Conservation (phyloP, 2,329 filamentous ascomycete genomes). For the Capronia coronata region DNA sequence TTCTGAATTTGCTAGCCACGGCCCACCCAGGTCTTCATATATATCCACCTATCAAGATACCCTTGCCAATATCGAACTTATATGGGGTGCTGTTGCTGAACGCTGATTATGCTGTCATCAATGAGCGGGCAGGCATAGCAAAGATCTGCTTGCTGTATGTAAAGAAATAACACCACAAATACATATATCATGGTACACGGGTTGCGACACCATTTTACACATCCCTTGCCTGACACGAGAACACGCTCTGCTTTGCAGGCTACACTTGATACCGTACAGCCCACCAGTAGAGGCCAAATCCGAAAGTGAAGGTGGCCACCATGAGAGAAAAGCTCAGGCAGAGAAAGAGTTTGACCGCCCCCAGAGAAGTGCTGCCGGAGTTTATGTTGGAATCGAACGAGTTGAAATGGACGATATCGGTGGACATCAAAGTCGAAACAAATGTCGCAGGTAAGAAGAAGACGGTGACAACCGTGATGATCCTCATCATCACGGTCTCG, state of each 20-base stretch:
- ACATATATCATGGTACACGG: no score
- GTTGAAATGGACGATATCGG: constrained; percentile 36
- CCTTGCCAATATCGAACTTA: no score
- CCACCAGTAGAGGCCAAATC: constrained; percentile 33
- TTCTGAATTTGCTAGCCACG: no score
- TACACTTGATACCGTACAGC: constrained; percentile 18
- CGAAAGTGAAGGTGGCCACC: constrained; percentile 32
- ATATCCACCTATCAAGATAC: no score
- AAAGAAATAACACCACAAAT: no score
- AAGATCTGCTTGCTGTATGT: no score
- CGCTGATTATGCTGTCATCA: no score
- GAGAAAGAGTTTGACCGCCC: constrained; percentile 33
- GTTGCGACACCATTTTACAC: no score
- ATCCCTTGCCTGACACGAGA: no score
- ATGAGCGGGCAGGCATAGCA: no score
- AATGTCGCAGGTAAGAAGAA: constrained; percentile 36
- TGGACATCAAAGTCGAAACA: constrained; percentile 39
- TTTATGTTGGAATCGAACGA: constrained; percentile 10
- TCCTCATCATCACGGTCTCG: constrained; percentile 33
- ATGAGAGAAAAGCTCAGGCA: constrained; percentile 35
- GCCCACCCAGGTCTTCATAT: no score
- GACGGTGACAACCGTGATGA: constrained; percentile 33
- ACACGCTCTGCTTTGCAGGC: neutral
- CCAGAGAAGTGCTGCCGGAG: constrained; percentile 24
- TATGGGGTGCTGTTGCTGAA: no score